These are phyloP conservation scores for Candida suzukii DNA, from an alignment of 805 yeast genomes.

Conservation along the genomic window DNA sequence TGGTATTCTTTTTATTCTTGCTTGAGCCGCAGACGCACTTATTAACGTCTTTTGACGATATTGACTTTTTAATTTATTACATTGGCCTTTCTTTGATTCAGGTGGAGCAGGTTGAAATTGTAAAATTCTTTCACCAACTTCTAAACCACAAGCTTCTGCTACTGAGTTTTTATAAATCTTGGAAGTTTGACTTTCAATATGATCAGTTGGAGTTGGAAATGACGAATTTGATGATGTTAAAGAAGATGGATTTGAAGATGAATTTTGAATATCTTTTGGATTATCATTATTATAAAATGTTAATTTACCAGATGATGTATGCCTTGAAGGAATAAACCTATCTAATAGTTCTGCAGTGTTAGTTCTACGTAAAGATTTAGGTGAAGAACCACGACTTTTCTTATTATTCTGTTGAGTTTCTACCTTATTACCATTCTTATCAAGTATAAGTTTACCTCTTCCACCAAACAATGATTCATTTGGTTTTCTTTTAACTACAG, in stretches of 20 bases:
- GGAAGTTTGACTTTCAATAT: constrained; percentile 46
- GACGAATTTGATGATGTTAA: neutral
- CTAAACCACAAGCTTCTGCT: constrained; percentile 91
- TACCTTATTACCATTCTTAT: constrained; percentile 1
- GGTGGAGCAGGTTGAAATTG: constrained; percentile 89
- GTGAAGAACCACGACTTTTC: constrained; percentile 8
- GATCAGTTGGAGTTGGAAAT: constrained; percentile 21
- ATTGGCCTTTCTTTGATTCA: constrained; percentile 28
- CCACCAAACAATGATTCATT: constrained; percentile 1
- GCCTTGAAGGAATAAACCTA: constrained; percentile 56
- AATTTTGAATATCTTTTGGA: neutral
- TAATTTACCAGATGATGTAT: constrained; percentile 40
- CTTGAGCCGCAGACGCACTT: constrained; percentile 44
- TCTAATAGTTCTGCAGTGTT: constrained; percentile 35
- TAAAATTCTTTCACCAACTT: constrained; percentile 72
- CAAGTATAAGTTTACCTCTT: neutral
- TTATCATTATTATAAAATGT: constrained; percentile 21
- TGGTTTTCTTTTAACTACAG: neutral
- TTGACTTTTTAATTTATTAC: constrained; percentile 9
- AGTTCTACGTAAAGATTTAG: constrained; percentile 21
- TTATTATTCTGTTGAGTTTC: neutral
- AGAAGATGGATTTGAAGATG: neutral
- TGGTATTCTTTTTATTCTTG: constrained; percentile 71
- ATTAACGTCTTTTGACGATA: constrained; percentile 18
- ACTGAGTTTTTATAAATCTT: constrained; percentile 69